phyloP scores from a whole-genome alignment of 768 basidiomycete genomes.

The Pleurotus platypus region DNA sequence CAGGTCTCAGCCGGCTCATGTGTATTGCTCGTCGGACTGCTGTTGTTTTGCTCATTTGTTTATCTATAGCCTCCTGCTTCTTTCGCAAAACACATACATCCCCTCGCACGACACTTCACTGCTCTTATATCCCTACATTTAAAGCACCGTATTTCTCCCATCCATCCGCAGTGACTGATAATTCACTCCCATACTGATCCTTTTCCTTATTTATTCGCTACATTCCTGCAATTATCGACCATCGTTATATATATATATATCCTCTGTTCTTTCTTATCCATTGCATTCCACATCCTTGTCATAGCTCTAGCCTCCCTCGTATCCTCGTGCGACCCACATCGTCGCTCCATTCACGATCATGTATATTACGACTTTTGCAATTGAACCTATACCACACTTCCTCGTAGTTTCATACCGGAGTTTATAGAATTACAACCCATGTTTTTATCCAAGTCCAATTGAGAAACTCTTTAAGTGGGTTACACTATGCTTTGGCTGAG shows the following conservation, averaged over 20 bases:
- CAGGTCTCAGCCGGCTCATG: conserved; percentile 19
- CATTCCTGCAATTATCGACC: conserved; percentile 1
- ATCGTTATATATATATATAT: conserved; percentile 13
- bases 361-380: conserved; percentile 21
- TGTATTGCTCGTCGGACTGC: conserved; percentile 6
- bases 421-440: background rate
- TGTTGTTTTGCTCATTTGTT: conserved; percentile 8
- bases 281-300: conserved; percentile 17
- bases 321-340: conserved; percentile 12
- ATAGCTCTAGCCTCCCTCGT: conserved; percentile 10
- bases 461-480: too few species aligned
- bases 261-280: conserved; percentile 14
- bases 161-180: background rate
- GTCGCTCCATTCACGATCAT: conserved; percentile 18
- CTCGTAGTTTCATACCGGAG: conserved; percentile 7
- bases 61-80: background rate
- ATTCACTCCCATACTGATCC: conserved; percentile 3
- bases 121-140: conserved; percentile 7
- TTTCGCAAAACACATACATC: conserved; percentile 23
- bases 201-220: conserved; percentile 1
- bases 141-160: background rate
- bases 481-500: too few species aligned
- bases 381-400: conserved; percentile 7
- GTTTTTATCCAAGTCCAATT: too few species aligned
- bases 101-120: conserved; percentile 17